Evolutionary conservation across 2,329 filamentous ascomycete species (phyloP).

Genomic region (Neofusicoccum cordaticola): DNA sequence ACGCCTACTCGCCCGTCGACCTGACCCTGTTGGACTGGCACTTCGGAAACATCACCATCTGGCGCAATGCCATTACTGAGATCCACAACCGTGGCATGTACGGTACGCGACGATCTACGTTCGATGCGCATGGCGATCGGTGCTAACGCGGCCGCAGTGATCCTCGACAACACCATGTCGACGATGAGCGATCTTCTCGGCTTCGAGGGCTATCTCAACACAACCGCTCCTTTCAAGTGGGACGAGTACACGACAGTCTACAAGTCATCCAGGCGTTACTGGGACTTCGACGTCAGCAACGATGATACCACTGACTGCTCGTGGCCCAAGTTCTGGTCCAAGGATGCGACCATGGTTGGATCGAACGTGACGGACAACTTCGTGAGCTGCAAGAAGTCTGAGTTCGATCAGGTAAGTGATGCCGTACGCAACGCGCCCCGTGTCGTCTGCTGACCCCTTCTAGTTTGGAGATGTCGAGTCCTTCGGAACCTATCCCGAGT

Average conservation of each 20-base stretch:
- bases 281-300: conserved; percentile 58
- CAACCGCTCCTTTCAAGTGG: conserved; percentile 47
- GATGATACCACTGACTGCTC: conserved; percentile 47
- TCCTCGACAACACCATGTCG: conserved; percentile 64
- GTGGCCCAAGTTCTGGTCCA: conserved; percentile 62
- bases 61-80: conserved; percentile 57
- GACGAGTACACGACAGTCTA: conserved; percentile 57
- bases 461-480: conserved; percentile 57
- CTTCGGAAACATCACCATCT: conserved; percentile 57
- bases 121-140: conserved; percentile 5
- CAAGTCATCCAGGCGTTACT: conserved; percentile 55
- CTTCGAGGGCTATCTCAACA: conserved; percentile 60
- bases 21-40: conserved; percentile 63
- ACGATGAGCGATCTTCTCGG: conserved; percentile 64
- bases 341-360: conserved; percentile 39
- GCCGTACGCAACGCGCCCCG: not conserved
- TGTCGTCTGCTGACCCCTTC: not conserved
- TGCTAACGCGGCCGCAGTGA: conserved; percentile 30
- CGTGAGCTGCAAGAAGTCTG: conserved; percentile 56
- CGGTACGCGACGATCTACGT: conserved; percentile 26
- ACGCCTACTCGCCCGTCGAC: conserved; percentile 59
- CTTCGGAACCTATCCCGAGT: conserved; percentile 47
- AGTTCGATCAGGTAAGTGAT: conserved; percentile 51
- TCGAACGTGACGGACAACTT: conserved; percentile 11
- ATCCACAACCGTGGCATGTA: conserved; percentile 65